Evolutionary conservation across 306 rosid genomes (phyloP).

Genomic region (Vigna hirtella): DNA sequence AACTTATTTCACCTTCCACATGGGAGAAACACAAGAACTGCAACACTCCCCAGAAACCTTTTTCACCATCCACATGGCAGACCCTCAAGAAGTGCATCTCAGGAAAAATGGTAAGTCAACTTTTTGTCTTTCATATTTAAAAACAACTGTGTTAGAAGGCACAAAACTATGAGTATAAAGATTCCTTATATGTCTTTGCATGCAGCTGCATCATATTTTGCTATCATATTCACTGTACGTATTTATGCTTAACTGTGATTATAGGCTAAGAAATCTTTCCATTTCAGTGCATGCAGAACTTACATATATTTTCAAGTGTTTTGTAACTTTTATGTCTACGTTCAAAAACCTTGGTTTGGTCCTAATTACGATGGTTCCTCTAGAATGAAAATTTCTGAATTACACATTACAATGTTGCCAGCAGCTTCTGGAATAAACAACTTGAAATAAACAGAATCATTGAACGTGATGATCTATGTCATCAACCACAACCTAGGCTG

Average conservation of each 20-base stretch:
- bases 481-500: not conserved
- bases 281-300: not conserved
- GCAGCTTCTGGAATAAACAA: not conserved
- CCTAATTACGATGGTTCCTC: not conserved
- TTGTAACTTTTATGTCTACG: not conserved
- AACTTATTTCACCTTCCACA: conserved; percentile 20
- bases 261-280: not conserved
- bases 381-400: not conserved
- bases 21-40: conserved; percentile 39
- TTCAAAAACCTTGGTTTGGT: conserved; percentile 1
- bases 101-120: conserved; percentile 32
- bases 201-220: not conserved
- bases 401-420: not conserved
- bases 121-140: conserved; percentile 7
- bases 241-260: not conserved
- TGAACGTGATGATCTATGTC: conserved; percentile 4
- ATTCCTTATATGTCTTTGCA: not conserved
- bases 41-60: conserved; percentile 16
- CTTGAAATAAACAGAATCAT: not conserved
- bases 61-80: conserved; percentile 42
- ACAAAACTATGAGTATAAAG: not conserved
- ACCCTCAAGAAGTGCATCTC: conserved; percentile 44
- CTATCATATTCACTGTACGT: not conserved
- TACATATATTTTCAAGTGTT: not conserved
- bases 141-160: not conserved